A percentile compares a stretch with the other conserved stretches of the same genome.
These are phyloP conservation scores for Margaritispora aquatica DNA, from an alignment of 495 filamentous ascomycete species.

Conservation along the genomic window DNA sequence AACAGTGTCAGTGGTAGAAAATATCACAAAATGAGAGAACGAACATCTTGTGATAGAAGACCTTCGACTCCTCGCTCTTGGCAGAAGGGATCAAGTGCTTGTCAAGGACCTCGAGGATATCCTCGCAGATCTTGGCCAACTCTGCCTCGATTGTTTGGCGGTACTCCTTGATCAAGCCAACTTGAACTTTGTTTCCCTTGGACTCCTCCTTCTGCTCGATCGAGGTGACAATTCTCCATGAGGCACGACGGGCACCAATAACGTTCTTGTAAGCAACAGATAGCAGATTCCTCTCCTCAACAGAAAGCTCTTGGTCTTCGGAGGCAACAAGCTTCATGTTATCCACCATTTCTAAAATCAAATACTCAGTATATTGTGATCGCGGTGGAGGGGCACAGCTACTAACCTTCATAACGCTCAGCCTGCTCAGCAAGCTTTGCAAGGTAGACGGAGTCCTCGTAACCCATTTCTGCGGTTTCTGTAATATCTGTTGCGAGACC, in stretches of 20 bases:
- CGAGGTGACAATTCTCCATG: conserved; percentile 99
- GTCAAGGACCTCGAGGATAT: conserved; percentile 95
- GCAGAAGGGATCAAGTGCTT: conserved; percentile 94
- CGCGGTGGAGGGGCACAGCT: background rate
- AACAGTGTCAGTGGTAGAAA: conserved; percentile 8
- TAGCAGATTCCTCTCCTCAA: conserved; percentile 98
- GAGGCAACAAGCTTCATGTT: conserved; percentile 99
- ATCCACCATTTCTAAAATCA: conserved; percentile 89
- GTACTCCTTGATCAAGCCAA: conserved; percentile 96
- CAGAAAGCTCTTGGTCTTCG: conserved; percentile 93
- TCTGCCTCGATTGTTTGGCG: conserved; percentile 98
- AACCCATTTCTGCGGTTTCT: conserved; percentile 73
- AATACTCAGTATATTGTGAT: conserved; percentile 2
- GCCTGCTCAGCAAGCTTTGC: conserved; percentile 99
- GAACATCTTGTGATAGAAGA: conserved; percentile 99
- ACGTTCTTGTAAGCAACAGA: conserved; percentile 99
- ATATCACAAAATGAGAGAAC: conserved; percentile 23
- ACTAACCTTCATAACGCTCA: conserved; percentile 98
- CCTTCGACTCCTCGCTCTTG: conserved; percentile 96
- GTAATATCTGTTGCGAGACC: conserved; percentile 5
- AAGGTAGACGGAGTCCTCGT: conserved; percentile 99
- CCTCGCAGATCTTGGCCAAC: conserved; percentile 98
- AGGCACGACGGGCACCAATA: conserved; percentile 96
- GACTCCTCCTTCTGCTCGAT: conserved; percentile 99
- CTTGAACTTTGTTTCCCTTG: conserved; percentile 95